Evolutionary conservation across 495 filamentous ascomycete genomes (phyloP).

Genomic region (Podospora tetraspora): DNA sequence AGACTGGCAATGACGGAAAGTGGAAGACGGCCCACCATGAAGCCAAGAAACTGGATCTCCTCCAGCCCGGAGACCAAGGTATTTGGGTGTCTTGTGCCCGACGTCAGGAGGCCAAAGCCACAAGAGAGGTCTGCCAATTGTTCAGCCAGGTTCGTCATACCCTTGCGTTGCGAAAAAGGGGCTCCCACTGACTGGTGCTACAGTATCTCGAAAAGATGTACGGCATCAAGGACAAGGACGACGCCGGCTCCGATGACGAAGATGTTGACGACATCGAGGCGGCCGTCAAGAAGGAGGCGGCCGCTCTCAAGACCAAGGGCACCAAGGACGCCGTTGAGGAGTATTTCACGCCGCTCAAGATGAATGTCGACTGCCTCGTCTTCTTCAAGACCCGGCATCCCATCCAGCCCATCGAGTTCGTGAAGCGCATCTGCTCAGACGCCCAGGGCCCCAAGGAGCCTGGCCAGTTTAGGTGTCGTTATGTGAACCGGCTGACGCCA

Average conservation of each 20-base stretch:
- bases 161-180: background rate
- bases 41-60: constrained; percentile 36
- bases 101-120: constrained; percentile 70
- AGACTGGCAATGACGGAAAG: constrained; percentile 49
- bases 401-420: constrained; percentile 75
- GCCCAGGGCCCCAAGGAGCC: constrained; percentile 40
- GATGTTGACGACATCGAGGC: constrained; percentile 69
- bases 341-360: constrained; percentile 58
- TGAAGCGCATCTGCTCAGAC: constrained; percentile 67
- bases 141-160: constrained; percentile 61
- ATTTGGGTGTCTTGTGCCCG: constrained; percentile 87
- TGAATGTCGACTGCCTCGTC: constrained; percentile 73
- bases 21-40: constrained; percentile 53
- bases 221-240: constrained; percentile 43
- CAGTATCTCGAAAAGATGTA: constrained; percentile 60
- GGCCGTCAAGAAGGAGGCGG: constrained; percentile 73
- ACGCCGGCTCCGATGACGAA: constrained; percentile 29
- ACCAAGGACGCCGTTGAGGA: constrained; percentile 34
- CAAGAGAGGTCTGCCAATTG: constrained; percentile 64
- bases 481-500: constrained; percentile 80
- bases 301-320: constrained; percentile 51
- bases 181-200: background rate
- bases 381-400: constrained; percentile 62
- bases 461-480: constrained; percentile 60
- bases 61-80: constrained; percentile 74